phyloP scores from a whole-genome alignment of 495 filamentous ascomycete species.

The Daldinia bambusicola region DNA sequence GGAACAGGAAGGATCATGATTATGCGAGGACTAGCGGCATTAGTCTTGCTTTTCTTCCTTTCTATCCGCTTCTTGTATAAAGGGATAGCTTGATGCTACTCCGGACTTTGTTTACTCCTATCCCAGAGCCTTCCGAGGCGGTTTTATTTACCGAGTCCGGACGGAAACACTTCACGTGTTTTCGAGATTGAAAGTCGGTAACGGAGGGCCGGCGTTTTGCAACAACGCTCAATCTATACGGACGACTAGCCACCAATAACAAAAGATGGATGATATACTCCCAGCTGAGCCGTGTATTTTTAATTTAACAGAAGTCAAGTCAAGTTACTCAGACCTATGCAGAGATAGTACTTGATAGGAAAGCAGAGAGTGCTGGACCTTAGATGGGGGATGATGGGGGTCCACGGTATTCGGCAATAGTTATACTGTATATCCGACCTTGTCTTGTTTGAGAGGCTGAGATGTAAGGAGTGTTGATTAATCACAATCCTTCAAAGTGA shows the following conservation, averaged over 20 bases:
- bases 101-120: background rate
- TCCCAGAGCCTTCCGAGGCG: slow-evolving; percentile 11
- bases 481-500: slow-evolving; percentile 44
- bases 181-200: slow-evolving; percentile 15
- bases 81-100: slow-evolving; percentile 20
- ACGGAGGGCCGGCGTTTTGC: slow-evolving; percentile 15
- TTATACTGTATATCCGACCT: slow-evolving; percentile 39
- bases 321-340: slow-evolving; percentile 12
- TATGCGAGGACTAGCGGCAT: slow-evolving; percentile 39
- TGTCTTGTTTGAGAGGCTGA: background rate
- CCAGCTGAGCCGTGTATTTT: background rate
- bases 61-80: slow-evolving; percentile 25
- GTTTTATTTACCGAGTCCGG: slow-evolving; percentile 30
- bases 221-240: slow-evolving; percentile 24
- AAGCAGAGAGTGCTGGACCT: slow-evolving; percentile 2
- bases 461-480: slow-evolving; percentile 21
- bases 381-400: slow-evolving; percentile 24
- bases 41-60: slow-evolving; percentile 20
- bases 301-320: slow-evolving; percentile 20
- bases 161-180: slow-evolving; percentile 27
- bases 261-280: slow-evolving; percentile 2
- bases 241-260: slow-evolving; percentile 19
- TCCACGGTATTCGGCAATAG: slow-evolving; percentile 43
- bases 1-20: slow-evolving; percentile 45
- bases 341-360: slow-evolving; percentile 7